phyloP scores from a whole-genome alignment of 2,329 filamentous ascomycete species.

The Fusarium newnesense region DNA sequence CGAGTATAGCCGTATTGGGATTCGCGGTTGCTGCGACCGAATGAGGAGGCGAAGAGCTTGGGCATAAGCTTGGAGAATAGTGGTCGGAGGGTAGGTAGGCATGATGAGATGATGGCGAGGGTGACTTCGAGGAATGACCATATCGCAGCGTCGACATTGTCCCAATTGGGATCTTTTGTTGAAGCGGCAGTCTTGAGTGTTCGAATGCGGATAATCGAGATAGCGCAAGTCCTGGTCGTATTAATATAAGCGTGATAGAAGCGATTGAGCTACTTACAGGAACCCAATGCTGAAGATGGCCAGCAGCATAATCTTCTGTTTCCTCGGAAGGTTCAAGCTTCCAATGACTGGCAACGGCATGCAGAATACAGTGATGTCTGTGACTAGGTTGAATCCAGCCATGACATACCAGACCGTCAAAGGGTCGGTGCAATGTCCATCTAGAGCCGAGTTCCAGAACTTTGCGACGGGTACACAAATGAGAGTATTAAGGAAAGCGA shows the following conservation, averaged over 20 bases:
- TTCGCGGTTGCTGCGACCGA: neutral
- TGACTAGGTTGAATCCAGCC: conserved; percentile 15
- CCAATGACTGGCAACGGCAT: conserved; percentile 15
- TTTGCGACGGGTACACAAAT: conserved; percentile 17
- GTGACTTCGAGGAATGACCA: conserved; percentile 28
- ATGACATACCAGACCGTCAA: conserved; percentile 23
- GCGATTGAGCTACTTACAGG: neutral
- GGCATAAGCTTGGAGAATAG: conserved; percentile 22
- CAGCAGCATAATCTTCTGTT: conserved; percentile 19
- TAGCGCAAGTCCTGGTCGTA: neutral
- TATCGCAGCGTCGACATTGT: conserved; percentile 17
- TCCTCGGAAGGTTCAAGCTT: conserved; percentile 10
- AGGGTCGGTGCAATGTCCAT: neutral
- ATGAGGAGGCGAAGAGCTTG: neutral
- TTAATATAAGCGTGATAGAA: neutral
- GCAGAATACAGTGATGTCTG: conserved; percentile 15
- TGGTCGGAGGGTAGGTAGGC: conserved; percentile 15
- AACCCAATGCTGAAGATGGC: conserved; percentile 9
- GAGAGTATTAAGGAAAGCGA: conserved; percentile 12
- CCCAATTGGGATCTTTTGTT: conserved; percentile 23
- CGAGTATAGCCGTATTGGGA: neutral
- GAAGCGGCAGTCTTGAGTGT: conserved; percentile 12
- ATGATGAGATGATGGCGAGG: conserved; percentile 11
- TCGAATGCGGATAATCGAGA: conserved; percentile 17
- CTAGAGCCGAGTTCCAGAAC: conserved; percentile 9